These are phyloP conservation scores for Polytrichum commune DNA, from an alignment of 225 moss, liverwort and hornwort genomes.

Conservation along the genomic window DNA sequence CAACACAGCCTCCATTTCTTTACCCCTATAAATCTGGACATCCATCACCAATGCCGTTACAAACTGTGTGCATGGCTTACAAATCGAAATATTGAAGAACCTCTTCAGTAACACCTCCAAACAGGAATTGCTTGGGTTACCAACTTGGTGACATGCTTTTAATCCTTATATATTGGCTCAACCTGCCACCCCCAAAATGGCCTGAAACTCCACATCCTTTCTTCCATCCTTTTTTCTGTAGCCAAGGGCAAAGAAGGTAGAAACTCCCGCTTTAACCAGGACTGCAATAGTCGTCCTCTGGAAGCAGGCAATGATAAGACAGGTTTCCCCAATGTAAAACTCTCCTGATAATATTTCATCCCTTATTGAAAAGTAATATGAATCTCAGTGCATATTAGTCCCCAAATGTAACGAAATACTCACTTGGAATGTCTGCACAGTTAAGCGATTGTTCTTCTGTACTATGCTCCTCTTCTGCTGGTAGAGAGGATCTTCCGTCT, in stretches of 20 bases:
- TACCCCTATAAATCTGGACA: constrained; percentile 78
- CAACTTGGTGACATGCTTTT: not conserved
- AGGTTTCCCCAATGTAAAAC: not conserved
- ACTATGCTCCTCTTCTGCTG: constrained; percentile 88
- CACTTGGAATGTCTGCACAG: constrained; percentile 95
- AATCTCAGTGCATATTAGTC: too few relatives aligned
- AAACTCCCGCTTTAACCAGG: constrained; percentile 3
- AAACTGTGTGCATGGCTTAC: too few relatives aligned
- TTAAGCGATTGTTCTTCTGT: constrained; percentile 80
- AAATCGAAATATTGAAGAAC: constrained; percentile 1
- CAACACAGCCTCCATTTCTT: constrained; percentile 80
- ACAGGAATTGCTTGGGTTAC: not conserved
- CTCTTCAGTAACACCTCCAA: not conserved
- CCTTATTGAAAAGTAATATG: not conserved
- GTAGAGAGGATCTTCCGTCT: constrained; percentile 87
- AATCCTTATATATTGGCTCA: not conserved
- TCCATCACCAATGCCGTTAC: not conserved
- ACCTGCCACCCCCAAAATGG: not conserved
- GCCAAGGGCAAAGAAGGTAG: not conserved
- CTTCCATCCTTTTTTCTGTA: not conserved
- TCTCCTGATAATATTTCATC: not conserved
- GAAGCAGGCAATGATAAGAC: too few relatives aligned
- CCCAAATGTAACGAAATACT: not conserved
- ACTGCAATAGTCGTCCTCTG: not conserved
- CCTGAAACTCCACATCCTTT: not conserved